Percentiles rank a stretch among this genome's conserved stretches.
These are phyloP conservation scores for Waltergamsia citrina DNA, from an alignment of 2,329 filamentous ascomycete species.

Conservation along the genomic window DNA sequence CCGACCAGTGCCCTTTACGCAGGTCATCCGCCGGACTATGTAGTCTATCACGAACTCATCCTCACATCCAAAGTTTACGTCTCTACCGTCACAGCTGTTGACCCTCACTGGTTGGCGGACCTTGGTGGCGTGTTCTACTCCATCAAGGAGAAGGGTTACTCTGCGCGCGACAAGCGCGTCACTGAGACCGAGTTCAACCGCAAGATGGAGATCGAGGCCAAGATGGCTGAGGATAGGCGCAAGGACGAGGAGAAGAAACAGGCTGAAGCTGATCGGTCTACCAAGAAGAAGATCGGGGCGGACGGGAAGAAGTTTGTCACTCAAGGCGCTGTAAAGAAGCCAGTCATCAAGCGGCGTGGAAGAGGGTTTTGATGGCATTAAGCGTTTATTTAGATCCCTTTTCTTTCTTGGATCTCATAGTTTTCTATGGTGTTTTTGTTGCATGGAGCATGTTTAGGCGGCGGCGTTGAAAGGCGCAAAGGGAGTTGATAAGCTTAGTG, in stretches of 20 bases:
- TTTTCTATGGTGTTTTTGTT: no score
- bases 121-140: constrained; percentile 95
- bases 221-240: constrained; percentile 82
- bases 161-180: constrained; percentile 72
- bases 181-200: constrained; percentile 88
- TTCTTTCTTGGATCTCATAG: no score
- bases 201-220: constrained; percentile 84
- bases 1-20: constrained; percentile 91
- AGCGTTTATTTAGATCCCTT: not conserved
- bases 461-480: not conserved
- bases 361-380: constrained; percentile 10
- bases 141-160: constrained; percentile 96
- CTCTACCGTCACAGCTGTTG: constrained; percentile 90
- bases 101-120: constrained; percentile 95
- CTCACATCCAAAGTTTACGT: constrained; percentile 97
- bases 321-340: constrained; percentile 54
- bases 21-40: constrained; percentile 91
- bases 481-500: constrained; percentile 17
- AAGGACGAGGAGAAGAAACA: constrained; percentile 48
- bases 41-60: constrained; percentile 96
- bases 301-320: constrained; percentile 47
- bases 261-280: constrained; percentile 36
- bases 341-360: constrained; percentile 45
- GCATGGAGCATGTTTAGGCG: no score
- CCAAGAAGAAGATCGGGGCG: constrained; percentile 23